A percentile compares a stretch with the other conserved stretches of the same genome.
Conservation (phyloP, 202 grass and related monocot species). For the Schoenoplectus tabernaemontani region DNA sequence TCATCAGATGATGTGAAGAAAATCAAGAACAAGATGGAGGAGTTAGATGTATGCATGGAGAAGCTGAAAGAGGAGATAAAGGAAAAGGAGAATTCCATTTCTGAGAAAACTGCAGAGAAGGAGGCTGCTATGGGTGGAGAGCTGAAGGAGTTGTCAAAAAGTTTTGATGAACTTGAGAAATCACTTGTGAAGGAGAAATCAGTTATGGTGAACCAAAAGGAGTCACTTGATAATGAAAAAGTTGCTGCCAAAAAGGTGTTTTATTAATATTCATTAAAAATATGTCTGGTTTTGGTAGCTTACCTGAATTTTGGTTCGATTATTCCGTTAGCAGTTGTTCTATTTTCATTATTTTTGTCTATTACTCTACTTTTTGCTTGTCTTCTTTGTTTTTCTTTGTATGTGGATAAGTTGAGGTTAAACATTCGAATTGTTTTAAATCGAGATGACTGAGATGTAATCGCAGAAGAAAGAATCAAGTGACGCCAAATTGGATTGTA, state of each 20-base stretch:
- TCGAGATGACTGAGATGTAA: background rate
- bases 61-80: slow-evolving; percentile 54
- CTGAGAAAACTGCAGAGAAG: slow-evolving; percentile 61
- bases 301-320: background rate
- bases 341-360: background rate
- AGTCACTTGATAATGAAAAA: slow-evolving; percentile 62
- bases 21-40: slow-evolving; percentile 46
- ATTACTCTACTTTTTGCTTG: background rate
- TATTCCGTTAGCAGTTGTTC: background rate
- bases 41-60: slow-evolving; percentile 59
- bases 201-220: slow-evolving; percentile 75
- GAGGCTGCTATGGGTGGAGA: slow-evolving; percentile 70
- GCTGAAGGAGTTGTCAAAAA: slow-evolving; percentile 66
- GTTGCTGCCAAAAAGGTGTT: slow-evolving; percentile 57
- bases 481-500: background rate
- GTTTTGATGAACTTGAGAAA: slow-evolving; percentile 61
- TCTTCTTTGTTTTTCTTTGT: background rate
- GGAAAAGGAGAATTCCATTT: slow-evolving; percentile 72
- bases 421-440: background rate
- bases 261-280: background rate
- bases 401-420: background rate
- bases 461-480: background rate
- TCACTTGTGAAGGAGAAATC: slow-evolving; percentile 89
- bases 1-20: slow-evolving; percentile 51
- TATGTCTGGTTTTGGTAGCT: slow-evolving; percentile 16